Conservation (phyloP, 1,139 yeast genomes). For the Magnusiomyces sp. region DNA sequence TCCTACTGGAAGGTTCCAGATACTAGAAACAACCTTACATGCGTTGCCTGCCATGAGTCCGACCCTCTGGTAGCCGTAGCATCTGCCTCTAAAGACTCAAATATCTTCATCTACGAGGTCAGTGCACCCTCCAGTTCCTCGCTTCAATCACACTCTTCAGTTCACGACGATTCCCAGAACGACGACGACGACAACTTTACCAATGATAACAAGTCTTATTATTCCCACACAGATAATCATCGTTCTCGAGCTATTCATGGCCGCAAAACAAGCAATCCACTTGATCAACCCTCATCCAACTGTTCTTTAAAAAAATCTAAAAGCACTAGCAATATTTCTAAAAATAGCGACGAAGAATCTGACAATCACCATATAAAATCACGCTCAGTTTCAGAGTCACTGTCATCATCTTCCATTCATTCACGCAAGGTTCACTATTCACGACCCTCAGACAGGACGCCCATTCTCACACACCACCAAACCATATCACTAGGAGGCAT, state of each 20-base stretch:
- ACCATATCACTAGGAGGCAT: conserved; percentile 66
- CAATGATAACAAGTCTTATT: background rate
- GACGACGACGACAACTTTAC: background rate
- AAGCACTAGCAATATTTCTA: too few relatives aligned
- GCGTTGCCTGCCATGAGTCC: conserved; percentile 41
- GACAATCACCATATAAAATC: too few relatives aligned
- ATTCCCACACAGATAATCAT: background rate
- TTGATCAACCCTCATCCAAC: too few relatives aligned
- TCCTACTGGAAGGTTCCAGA: conserved; percentile 67
- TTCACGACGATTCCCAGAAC: background rate
- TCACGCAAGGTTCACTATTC: background rate
- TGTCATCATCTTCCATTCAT: conserved; percentile 2
- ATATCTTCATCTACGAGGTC: conserved; percentile 58
- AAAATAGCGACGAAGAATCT: too few relatives aligned
- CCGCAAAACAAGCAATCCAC: background rate
- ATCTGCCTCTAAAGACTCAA: conserved; percentile 46
- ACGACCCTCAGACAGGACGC: conserved; percentile 13
- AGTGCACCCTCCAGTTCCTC: conserved; percentile 29
- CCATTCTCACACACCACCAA: conserved; percentile 57
- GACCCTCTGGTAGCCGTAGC: conserved; percentile 54
- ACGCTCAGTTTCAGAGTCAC: conserved; percentile 10
- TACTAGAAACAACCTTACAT: conserved; percentile 45
- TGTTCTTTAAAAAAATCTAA: too few relatives aligned
- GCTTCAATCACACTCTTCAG: conserved; percentile 3
- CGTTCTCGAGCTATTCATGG: background rate